Percentiles rank a stretch among this genome's conserved stretches.
Conservation (phyloP, 495 filamentous ascomycete species). For the Evansstolkia leycettana region DNA sequence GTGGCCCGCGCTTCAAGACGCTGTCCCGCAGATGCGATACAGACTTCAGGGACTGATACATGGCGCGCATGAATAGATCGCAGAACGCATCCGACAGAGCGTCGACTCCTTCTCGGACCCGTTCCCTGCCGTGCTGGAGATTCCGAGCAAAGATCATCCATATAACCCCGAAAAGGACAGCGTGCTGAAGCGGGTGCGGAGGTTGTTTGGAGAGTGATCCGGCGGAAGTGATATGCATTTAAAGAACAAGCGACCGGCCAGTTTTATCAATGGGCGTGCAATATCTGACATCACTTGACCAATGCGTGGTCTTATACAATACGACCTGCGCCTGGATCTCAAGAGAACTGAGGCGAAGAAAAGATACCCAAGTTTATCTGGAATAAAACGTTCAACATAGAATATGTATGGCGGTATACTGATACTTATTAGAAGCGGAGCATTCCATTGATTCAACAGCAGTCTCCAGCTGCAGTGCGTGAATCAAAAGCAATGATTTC, state of each 20-base stretch:
- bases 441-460: too few species aligned
- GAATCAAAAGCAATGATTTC: too few species aligned
- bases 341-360: background rate
- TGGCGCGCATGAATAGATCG: slow-evolving; percentile 52
- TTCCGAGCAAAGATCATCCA: slow-evolving; percentile 97
- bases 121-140: slow-evolving; percentile 63
- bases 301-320: too few species aligned
- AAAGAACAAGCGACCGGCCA: background rate
- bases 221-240: background rate
- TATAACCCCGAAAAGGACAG: slow-evolving; percentile 99
- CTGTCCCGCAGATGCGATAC: background rate
- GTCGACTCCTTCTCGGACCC: slow-evolving; percentile 42
- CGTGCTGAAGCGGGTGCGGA: slow-evolving; percentile 78
- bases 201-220: slow-evolving; percentile 78
- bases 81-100: slow-evolving; percentile 80
- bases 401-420: too few species aligned
- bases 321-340: background rate
- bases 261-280: too few species aligned
- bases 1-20: slow-evolving; percentile 12
- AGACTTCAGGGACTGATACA: too few species aligned
- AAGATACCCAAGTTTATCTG: background rate
- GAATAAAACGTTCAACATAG: too few species aligned
- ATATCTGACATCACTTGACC: too few species aligned
- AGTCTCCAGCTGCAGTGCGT: too few species aligned
- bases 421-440: too few species aligned